Conservation (phyloP, 2,329 filamentous ascomycete genomes). For the Fusarium chlamydosporum region DNA sequence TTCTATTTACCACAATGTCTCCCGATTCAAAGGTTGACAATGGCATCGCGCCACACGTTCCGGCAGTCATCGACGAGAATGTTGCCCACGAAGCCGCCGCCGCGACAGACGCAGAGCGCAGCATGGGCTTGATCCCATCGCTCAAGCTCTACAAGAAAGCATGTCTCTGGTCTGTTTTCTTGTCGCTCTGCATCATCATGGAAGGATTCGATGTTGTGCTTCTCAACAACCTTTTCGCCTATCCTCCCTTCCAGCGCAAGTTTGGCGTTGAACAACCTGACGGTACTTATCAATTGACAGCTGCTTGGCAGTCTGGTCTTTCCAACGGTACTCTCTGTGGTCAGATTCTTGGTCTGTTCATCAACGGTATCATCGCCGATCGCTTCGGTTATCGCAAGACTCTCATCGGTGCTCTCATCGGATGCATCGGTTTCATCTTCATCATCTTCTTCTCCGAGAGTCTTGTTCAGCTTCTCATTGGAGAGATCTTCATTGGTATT, state of each 20-base stretch:
- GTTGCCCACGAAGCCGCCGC: slow-evolving; percentile 46
- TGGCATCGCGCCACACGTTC: slow-evolving; percentile 22
- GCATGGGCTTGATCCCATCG: slow-evolving; percentile 53
- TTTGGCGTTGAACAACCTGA: slow-evolving; percentile 57
- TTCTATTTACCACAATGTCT: slow-evolving; percentile 32
- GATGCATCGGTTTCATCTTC: slow-evolving; percentile 62
- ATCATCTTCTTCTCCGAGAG: slow-evolving; percentile 63
- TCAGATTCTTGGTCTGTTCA: slow-evolving; percentile 65
- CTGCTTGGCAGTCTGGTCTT: slow-evolving; percentile 67
- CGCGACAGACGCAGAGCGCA: slow-evolving; percentile 55
- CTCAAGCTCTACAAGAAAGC: slow-evolving; percentile 59
- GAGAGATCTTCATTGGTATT: slow-evolving; percentile 63
- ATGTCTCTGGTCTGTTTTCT: slow-evolving; percentile 56
- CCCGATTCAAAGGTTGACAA: slow-evolving; percentile 20
- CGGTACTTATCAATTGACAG: slow-evolving; percentile 62
- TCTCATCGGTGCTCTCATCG: slow-evolving; percentile 59
- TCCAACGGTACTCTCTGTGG: slow-evolving; percentile 64
- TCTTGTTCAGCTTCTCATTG: slow-evolving; percentile 59
- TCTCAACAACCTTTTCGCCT: slow-evolving; percentile 59
- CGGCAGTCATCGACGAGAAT: slow-evolving; percentile 32
- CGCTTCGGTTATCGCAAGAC: slow-evolving; percentile 63
- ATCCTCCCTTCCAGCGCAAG: slow-evolving; percentile 56
- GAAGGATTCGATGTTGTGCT: slow-evolving; percentile 60
- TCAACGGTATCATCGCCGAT: slow-evolving; percentile 65
- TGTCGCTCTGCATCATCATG: slow-evolving; percentile 58